phyloP scores from a whole-genome alignment of 2,329 filamentous ascomycete genomes.

The Aquanectria penicillioides region DNA sequence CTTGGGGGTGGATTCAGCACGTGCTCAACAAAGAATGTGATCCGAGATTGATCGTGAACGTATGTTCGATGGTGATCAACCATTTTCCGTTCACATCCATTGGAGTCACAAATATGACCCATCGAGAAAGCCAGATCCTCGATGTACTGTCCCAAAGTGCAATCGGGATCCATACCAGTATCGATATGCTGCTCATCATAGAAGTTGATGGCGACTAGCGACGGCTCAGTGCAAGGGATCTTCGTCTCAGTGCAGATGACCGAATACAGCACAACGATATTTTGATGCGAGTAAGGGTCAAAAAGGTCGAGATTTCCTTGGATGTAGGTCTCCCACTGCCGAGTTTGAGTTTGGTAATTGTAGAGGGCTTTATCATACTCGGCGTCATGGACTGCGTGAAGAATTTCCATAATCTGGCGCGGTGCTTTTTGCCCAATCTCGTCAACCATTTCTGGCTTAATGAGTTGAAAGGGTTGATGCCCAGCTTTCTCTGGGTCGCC shows the following conservation, averaged over 20 bases:
- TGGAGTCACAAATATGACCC: constrained; percentile 80
- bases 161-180: constrained; percentile 80
- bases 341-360: constrained; percentile 92
- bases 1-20: constrained; percentile 55
- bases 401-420: constrained; percentile 88
- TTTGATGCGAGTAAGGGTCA: constrained; percentile 94
- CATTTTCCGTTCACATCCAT: constrained; percentile 89
- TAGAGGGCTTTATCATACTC: constrained; percentile 96
- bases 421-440: constrained; percentile 82
- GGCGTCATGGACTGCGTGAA: constrained; percentile 94
- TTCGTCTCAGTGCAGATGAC: constrained; percentile 93
- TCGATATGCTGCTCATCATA: constrained; percentile 91
- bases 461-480: constrained; percentile 83
- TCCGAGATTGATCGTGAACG: constrained; percentile 93
- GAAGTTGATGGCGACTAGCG: constrained; percentile 89
- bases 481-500: constrained; percentile 69
- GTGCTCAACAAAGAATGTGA: constrained; percentile 86
- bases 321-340: constrained; percentile 96
- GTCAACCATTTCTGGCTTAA: constrained; percentile 95
- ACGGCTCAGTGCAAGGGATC: constrained; percentile 91
- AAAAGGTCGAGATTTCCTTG: constrained; percentile 89
- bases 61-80: constrained; percentile 95
- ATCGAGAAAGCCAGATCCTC: constrained; percentile 86
- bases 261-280: constrained; percentile 93
- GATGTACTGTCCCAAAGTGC: constrained; percentile 93